Evolutionary conservation across 139 green algal species (phyloP), one percentile per base, ranked within the genome.

Genomic region (Closterium sp.): DNA sequence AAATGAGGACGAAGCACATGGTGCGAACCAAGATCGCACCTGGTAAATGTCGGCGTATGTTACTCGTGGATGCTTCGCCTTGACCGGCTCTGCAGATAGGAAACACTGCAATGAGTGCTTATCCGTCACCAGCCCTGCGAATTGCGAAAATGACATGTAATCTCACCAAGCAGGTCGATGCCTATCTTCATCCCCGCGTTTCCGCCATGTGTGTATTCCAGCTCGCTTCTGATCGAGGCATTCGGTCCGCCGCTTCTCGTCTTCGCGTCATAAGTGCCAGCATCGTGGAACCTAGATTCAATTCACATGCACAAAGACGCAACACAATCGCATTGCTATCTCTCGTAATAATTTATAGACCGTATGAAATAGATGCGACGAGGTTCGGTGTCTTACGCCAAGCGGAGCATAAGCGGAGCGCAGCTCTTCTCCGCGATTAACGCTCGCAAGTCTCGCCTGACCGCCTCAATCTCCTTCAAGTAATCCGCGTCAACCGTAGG

Each of bases 171-270:
- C 19, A 93, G 5, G 24, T 94, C 89, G 27, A 94, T 93, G 79
- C 90, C 92, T 31, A 94, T 94, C 84, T 92, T 94, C 89, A 94
- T 90, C 11, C 92, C 92, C 2, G 89, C 89, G 85, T 94, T 94
- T 11, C 29, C 90, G 34, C 92, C 92, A 94, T 94, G 92, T 6
- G 85, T 85, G 85, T 92, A 93, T 50, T 94, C 92, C 11, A 89
- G 22, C 30, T 92, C 89, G 32, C 73, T 90, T 22, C 92, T 42
- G 38, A 94, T 94, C 30, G 34, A 90, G 3, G 90, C 92, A 62
- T 94, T 94, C 7, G 92, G 79, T 11, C 92, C 92, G 22, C 92
- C 92, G 38, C 89, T 94, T 21, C 85, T 42, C 24, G 89, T 88
- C 45, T 91, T 91, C 27, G 50, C 22, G 85, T 92, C 89, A 45